Base-by-base conservation (phyloP, 768 basidiomycete genomes). In the Termitomyces bulborhizus region DNA sequence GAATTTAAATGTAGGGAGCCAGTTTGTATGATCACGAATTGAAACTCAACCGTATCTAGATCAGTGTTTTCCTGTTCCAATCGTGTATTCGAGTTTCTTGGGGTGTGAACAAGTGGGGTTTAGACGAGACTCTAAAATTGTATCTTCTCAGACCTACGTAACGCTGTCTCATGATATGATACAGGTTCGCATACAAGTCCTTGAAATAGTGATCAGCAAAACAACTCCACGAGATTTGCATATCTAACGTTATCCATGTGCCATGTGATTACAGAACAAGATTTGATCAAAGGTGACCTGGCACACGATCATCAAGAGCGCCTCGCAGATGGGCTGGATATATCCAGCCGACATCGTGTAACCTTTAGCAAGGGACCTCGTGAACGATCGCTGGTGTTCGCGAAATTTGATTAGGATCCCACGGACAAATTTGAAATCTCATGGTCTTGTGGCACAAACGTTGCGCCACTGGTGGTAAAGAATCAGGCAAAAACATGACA, bases 381-480 rank as follows among this genome's bases (percentile, higher is more conserved):
- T 6, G 27, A 41, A 27, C n/a, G 46, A 47, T 34, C 11, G 34
- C 46, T 31, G n/a, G 49, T 16, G 37, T 55, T 49, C 12, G 41
- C 37, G 37, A 37, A n/a, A 39, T 40, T 46, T n/a, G 31, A 41
- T 4, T 4, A 32, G 36, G 37, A 44, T 49, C 54, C 54, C 41
- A 55, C 54, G 47, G 47, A 32, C 40, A 43, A 26, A 48, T 24
- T 49, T 55, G 12, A 42, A 54, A 43, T 34, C 31, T 37, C 31
- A 36, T 24, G 21, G 5, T 18, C 21, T 37, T 55, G 54, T 43
- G 31, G 46, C 54, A 55, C 40, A 49, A 48, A 31, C 24, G 43
- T 40, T 55, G 54, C 54, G 54, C 54, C 54, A 55, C 54, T 41
- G 11, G 15, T 42, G 12, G 18, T 18, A 29, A n/a, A 40, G 8